Base-by-base conservation (phyloP, 805 yeast species). In the Komagataella mondaviorum region DNA sequence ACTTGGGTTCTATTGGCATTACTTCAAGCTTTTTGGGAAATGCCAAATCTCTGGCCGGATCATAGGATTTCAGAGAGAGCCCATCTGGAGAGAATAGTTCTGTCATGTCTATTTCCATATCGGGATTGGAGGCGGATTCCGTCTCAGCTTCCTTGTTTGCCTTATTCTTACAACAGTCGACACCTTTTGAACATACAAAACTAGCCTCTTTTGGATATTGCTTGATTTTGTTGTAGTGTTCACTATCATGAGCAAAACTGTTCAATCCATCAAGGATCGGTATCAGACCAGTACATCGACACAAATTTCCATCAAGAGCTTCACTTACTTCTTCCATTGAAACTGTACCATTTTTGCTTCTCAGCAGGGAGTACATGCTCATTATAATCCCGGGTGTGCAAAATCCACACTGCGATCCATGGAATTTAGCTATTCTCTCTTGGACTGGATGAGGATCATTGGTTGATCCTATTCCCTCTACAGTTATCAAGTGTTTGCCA, bases 301-400 rank as follows among this genome's bases (percentile, higher is more conserved):
- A 73, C 47, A 73, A 59, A 50, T 73, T 73, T 5, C 77, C 76
- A 54, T 73, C 78, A 46, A 73, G 63, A 2, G 76, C 71, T 52
- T 73, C 77, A 43, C 64, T 59, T 6, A 73, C 63, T 49, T 70
- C 68, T 49, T 70, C 69, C 48, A 67, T 63, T 1, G 71, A 60
- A 5, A 65, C 66, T 44, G 51, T 54, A 23, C 72, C 71, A 7
- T 67, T 62, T 24, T 69, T 63, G 39, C 70, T 63, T 39, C 77
- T 61, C 23, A 73, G 56, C 49, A 73, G 57, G 1, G 75, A 66
- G 50, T 73, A 73, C 49, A 73, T 55, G 44, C 73, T 69, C 78
- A 73, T 73, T 7, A 73, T 75, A 49, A 73, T 73, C 5, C 78
- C 78, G 1, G 77, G 78, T 6, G 78, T 73, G 55, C 78, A 73